Evolutionary conservation across 192 early-diverging fungal species (phyloP).

Genomic region (Backusella australiensis): DNA sequence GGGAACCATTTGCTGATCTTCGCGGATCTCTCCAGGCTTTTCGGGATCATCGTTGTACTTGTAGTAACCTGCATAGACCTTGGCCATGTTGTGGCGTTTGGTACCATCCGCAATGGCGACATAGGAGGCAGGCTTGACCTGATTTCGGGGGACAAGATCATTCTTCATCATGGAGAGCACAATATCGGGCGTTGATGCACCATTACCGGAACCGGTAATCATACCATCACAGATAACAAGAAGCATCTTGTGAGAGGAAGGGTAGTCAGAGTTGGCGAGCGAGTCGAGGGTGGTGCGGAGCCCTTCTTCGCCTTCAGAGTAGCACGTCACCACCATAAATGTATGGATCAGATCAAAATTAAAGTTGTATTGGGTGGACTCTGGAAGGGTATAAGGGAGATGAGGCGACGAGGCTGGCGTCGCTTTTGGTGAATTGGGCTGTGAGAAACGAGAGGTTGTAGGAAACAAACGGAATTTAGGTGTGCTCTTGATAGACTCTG

Average conservation of each 20-base stretch:
- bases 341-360: constrained; percentile 64
- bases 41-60: constrained; percentile 52
- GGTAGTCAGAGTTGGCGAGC: constrained; percentile 69
- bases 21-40: constrained; percentile 23
- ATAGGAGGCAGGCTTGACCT: constrained; percentile 74
- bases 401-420: not conserved
- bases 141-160: constrained; percentile 60
- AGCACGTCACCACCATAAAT: constrained; percentile 75
- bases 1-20: constrained; percentile 58
- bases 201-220: constrained; percentile 73
- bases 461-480: constrained; percentile 45
- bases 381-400: constrained; percentile 8
- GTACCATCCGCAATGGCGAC: constrained; percentile 85
- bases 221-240: constrained; percentile 80
- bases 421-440: constrained; percentile 12
- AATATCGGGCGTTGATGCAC: constrained; percentile 71
- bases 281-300: constrained; percentile 77
- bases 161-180: constrained; percentile 79
- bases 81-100: constrained; percentile 91
- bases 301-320: constrained; percentile 74
- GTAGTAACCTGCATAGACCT: constrained; percentile 92
- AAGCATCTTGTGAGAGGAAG: constrained; percentile 72
- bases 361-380: constrained; percentile 39
- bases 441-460: constrained; percentile 38
- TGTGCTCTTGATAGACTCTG: constrained; percentile 17